Evolutionary conservation across 1,139 yeast genomes (phyloP), one percentile per base, ranked within the genome.

Genomic region (Zygosaccharomyces sapae): DNA sequence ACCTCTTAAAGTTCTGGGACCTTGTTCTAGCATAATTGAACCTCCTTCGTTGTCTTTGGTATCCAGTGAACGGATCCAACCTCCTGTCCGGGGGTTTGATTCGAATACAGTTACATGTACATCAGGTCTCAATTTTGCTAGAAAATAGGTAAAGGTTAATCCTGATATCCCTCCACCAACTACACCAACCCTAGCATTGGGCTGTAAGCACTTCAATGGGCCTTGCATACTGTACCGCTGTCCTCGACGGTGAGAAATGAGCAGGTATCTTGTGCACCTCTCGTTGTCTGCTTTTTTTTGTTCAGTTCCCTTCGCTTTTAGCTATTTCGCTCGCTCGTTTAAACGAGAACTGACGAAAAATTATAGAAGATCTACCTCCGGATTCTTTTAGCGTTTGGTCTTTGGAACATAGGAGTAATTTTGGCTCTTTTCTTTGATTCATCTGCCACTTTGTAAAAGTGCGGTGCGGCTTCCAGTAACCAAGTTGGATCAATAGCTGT

Each of bases 131-230:
- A 86, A 63, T 50, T 76, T 77, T 34, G 76, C 72, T 18, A 90
- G 71, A 57, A 86, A 86, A 65, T 86, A 89, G 0, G 94, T 83
- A 57, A 79, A 81, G 1, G 92, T 72, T 3, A 92, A 72, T 0
- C 97, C 97, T 1, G 96, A 84, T 2, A 90, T 76, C 0, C 98
- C 98, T 0, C 86, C 86, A 0, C 98, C 98, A 2, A 88, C 63
- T 0, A 90, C 83, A 0, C 81, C 88, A 2, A 83, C 80, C 27
- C 58, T 66, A 3, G 79, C 76, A 47, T 70, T 68, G 16, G 45
- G 38, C 2, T 65, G 63, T 25, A 63, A 44, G 34, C 51, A 55
- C n/a, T 45, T 49, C 38, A 57, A 43, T 22, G 51, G 52, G 24
- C 49, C 35, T 38, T 48, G 38, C 59, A 55, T 55, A 3, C 31